Conservation (phyloP, 768 basidiomycete genomes). For the Termitomyces sp. region DNA sequence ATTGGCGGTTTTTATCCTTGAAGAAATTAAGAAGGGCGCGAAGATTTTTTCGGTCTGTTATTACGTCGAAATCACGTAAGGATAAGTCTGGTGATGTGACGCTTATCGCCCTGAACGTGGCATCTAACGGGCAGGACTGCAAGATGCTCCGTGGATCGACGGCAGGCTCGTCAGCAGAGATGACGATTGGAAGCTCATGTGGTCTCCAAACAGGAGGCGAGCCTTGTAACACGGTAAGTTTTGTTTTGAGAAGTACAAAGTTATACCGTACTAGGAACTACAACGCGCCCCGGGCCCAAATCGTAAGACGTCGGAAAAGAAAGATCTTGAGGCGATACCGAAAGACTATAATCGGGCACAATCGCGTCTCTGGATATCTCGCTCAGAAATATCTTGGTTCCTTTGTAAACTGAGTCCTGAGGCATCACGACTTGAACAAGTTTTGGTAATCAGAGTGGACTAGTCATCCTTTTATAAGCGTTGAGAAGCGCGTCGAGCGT, state of each 20-base stretch:
- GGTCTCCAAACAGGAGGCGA: constrained; percentile 14
- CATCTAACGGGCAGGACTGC: constrained; percentile 11
- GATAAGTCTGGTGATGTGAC: constrained; percentile 10
- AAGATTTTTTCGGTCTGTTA: constrained; percentile 16
- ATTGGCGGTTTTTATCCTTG: background rate
- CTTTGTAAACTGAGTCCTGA: constrained; percentile 11
- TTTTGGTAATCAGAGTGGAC: background rate
- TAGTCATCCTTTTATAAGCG: background rate
- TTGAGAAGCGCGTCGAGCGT: background rate
- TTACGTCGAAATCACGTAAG: constrained; percentile 12
- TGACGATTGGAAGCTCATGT: constrained; percentile 9
- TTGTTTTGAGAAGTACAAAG: background rate
- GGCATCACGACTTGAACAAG: background rate
- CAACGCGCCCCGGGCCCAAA: constrained; percentile 10
- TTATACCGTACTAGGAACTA: constrained; percentile 8
- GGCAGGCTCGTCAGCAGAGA: constrained; percentile 8
- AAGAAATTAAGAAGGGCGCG: constrained; percentile 15
- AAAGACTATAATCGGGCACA: background rate
- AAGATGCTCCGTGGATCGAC: constrained; percentile 12
- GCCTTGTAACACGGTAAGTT: constrained; percentile 2
- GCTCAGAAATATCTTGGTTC: constrained; percentile 1
- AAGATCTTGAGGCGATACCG: constrained; percentile 8
- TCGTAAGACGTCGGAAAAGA: constrained; percentile 12
- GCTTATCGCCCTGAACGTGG: constrained; percentile 9
- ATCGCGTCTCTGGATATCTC: constrained; percentile 3